Evolutionary conservation across 306 rosid genomes (phyloP).

Genomic region (Ammopiptanthus mongolicus): DNA sequence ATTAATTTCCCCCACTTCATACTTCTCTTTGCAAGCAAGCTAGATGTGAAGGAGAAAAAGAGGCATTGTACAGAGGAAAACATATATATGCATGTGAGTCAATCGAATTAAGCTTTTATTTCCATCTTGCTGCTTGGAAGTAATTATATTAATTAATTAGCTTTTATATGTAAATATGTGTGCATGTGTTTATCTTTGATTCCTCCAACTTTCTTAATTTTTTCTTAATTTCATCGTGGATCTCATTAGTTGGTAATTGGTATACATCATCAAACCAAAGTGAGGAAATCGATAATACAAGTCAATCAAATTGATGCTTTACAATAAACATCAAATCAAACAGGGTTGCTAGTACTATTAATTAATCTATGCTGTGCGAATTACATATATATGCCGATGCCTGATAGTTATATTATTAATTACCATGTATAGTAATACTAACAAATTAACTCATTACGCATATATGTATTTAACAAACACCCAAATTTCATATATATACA

Average conservation of each 20-base stretch:
- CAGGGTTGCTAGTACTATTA: not conserved
- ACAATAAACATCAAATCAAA: slow-evolving; percentile 13
- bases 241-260: not conserved
- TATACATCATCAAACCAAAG: not conserved
- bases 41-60: slow-evolving; percentile 29
- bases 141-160: not conserved
- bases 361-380: not conserved
- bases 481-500: not conserved
- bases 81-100: slow-evolving; percentile 26
- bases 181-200: slow-evolving; percentile 3
- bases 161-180: not conserved
- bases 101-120: slow-evolving; percentile 26
- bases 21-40: slow-evolving; percentile 32
- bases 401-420: not conserved
- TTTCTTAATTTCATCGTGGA: not conserved
- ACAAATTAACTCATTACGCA: not conserved
- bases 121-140: not conserved
- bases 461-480: not conserved
- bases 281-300: not conserved
- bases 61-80: slow-evolving; percentile 49
- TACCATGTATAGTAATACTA: not conserved
- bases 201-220: not conserved
- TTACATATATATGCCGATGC: not conserved
- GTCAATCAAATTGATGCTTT: not conserved
- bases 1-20: slow-evolving; percentile 15